Base-by-base conservation (phyloP, 768 basidiomycete species). In the Rhodotorula taiwanensis region DNA sequence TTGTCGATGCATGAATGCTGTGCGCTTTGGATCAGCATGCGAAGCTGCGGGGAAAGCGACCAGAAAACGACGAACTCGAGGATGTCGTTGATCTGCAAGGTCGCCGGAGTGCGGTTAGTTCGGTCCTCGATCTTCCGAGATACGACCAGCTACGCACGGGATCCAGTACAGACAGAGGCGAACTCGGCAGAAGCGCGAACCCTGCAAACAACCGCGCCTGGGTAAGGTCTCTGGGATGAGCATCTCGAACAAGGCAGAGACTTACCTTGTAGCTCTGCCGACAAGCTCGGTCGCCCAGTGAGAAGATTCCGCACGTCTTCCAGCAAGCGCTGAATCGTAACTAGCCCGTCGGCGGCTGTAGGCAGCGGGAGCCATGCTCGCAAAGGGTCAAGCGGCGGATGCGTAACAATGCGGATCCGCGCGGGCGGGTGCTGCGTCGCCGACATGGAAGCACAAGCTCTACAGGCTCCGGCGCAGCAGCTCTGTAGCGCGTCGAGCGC, bases 351-450 rank as follows among this genome's bases (percentile, higher is more conserved):
- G 2, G 18, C 16, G 18, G 42, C 7, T n/a, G 47, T 21, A 8
- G 58, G 58, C 6, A 69, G 48, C 25, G 67, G 63, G 4, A 69
- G 63, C 67, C 67, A 69, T 13, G 60, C 67, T 14, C 50, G 30
- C 1, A 69, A 13, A 1, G 55, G 57, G 15, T 52, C 55, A 1
- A 69, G 44, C 13, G 67, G 67, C 3, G 63, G 53, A 36, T 69
- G 67, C 31, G 63, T 33, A 34, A 56, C 63, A 39, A 64, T 23
- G 3, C 67, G 56, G 39, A 69, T 62, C 13, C 67, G 47, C 20
- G 58, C 53, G 3, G 66, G 66, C 15, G 66, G 60, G n/a, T 36
- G 47, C 2, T 60, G 66, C 1, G 66, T 52, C 2, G 52, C 28
- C 5, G 36, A 39, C 36, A 39, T 39, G 9, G 36, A 10, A 16